A percentile compares a stretch with the other conserved stretches of the same genome.
Evolutionary conservation across 1,284 basidiomycete genomes (phyloP).

Genomic region (Ustilago xerochloae): DNA sequence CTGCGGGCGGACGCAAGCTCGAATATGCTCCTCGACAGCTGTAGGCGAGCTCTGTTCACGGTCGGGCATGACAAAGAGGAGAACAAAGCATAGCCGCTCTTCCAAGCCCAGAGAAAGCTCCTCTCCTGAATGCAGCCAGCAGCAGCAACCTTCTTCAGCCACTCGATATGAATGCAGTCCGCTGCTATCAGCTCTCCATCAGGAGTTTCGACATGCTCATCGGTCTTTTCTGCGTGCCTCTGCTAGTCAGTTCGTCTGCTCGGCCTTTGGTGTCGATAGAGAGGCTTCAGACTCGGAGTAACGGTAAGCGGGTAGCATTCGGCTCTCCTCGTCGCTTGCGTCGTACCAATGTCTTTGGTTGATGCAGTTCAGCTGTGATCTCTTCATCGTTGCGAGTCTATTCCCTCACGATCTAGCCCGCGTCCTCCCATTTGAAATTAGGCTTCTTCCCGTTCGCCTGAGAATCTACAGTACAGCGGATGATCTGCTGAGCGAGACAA

Average conservation of each 20-base stretch:
- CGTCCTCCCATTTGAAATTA: background rate
- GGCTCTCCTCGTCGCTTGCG: background rate
- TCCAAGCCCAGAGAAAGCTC: background rate
- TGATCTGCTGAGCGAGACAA: background rate
- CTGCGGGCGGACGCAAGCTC: background rate
- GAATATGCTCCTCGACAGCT: no score
- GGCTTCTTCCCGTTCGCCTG: background rate
- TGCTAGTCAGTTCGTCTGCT: background rate
- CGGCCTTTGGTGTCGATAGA: background rate
- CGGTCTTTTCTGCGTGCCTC: background rate
- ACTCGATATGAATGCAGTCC: conserved; percentile 1
- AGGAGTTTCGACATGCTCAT: conserved; percentile 1
- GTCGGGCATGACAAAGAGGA: background rate
- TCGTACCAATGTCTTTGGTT: background rate
- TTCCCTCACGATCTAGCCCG: no score
- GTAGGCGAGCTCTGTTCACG: background rate
- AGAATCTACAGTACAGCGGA: conserved; percentile 1
- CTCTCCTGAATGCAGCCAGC: conserved; percentile 18
- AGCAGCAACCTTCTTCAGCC: background rate
- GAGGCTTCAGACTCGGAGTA: background rate
- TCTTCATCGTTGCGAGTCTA: background rate
- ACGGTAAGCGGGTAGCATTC: background rate
- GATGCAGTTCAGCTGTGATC: conserved; percentile 3
- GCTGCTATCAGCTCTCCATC: background rate
- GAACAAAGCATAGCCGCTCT: conserved; percentile 6